Evolutionary conservation across 2,329 filamentous ascomycete genomes (phyloP).

Genomic region (Paecilomyces variotii): DNA sequence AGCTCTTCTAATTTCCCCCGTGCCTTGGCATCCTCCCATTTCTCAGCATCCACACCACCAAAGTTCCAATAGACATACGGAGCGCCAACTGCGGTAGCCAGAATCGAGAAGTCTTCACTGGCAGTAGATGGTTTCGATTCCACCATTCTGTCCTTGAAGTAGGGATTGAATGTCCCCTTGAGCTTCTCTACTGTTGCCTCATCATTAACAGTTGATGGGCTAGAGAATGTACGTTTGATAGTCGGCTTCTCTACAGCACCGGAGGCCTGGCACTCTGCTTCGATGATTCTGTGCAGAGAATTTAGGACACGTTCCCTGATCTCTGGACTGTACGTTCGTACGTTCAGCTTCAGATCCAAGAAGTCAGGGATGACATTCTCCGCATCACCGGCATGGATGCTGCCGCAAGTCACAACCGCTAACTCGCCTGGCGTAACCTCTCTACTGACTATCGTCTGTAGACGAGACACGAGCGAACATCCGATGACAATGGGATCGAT

Average conservation of each 20-base stretch:
- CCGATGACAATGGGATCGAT: constrained; percentile 44
- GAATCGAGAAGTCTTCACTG: constrained; percentile 51
- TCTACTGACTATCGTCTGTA: constrained; percentile 34
- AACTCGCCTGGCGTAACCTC: constrained; percentile 33
- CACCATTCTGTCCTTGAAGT: constrained; percentile 36
- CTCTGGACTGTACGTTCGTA: constrained; percentile 26
- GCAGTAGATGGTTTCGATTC: constrained; percentile 37
- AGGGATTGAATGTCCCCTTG: constrained; percentile 35
- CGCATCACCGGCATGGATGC: constrained; percentile 34
- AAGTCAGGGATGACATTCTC: constrained; percentile 41
- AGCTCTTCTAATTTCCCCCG: constrained; percentile 41
- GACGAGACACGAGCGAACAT: constrained; percentile 29
- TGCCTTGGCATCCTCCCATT: constrained; percentile 42
- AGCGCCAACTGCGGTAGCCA: constrained; percentile 43
- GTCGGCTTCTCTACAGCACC: constrained; percentile 37
- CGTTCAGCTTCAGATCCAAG: constrained; percentile 34
- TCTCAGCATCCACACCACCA: constrained; percentile 43
- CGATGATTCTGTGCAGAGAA: constrained; percentile 38
- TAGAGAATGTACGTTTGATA: constrained; percentile 33
- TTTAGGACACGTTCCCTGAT: constrained; percentile 28
- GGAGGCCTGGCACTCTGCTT: constrained; percentile 46
- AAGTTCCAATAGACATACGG: constrained; percentile 50
- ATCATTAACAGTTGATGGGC: constrained; percentile 49
- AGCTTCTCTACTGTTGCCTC: constrained; percentile 34
- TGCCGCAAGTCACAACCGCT: constrained; percentile 39